Conservation (phyloP, 2,329 filamentous ascomycete genomes). For the Myriosclerotinia scirpicola region DNA sequence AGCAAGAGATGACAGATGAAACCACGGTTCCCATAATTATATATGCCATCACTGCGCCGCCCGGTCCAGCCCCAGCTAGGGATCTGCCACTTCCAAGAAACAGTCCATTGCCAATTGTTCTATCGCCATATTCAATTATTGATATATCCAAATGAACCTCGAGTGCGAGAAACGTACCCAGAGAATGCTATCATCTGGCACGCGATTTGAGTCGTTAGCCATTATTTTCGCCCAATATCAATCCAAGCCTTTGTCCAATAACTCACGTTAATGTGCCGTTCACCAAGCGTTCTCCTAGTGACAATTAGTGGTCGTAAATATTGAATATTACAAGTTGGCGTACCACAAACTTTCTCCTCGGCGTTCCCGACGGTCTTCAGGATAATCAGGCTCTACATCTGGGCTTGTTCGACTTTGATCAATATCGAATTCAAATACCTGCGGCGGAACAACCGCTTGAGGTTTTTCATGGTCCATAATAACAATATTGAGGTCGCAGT, state of each 20-base stretch:
- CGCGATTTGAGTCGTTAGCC: slow-evolving; percentile 17
- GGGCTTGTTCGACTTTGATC: slow-evolving; percentile 30
- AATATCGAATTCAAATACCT: slow-evolving; percentile 33
- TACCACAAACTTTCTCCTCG: slow-evolving; percentile 38
- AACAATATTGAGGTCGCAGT: background rate
- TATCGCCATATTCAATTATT: slow-evolving; percentile 28
- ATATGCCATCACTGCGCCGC: slow-evolving; percentile 45
- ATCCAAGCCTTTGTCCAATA: background rate
- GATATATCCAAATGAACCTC: slow-evolving; percentile 13
- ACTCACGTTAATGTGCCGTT: slow-evolving; percentile 45
- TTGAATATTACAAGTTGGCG: slow-evolving; percentile 18
- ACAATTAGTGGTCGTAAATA: slow-evolving; percentile 23
- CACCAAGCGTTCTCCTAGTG: slow-evolving; percentile 44
- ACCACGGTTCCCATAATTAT: slow-evolving; percentile 47
- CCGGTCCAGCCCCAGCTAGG: slow-evolving; percentile 45
- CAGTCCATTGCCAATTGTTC: slow-evolving; percentile 46
- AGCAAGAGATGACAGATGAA: slow-evolving; percentile 46
- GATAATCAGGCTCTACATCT: slow-evolving; percentile 31
- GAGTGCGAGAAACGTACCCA: slow-evolving; percentile 39
- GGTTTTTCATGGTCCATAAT: slow-evolving; percentile 39
- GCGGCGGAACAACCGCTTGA: slow-evolving; percentile 33
- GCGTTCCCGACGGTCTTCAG: slow-evolving; percentile 34
- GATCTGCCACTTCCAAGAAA: slow-evolving; percentile 46
- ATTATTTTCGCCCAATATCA: slow-evolving; percentile 13
- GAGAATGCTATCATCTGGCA: slow-evolving; percentile 48